phyloP scores from a whole-genome alignment of 2,329 filamentous ascomycete genomes.

The Colletotrichum sp. region DNA sequence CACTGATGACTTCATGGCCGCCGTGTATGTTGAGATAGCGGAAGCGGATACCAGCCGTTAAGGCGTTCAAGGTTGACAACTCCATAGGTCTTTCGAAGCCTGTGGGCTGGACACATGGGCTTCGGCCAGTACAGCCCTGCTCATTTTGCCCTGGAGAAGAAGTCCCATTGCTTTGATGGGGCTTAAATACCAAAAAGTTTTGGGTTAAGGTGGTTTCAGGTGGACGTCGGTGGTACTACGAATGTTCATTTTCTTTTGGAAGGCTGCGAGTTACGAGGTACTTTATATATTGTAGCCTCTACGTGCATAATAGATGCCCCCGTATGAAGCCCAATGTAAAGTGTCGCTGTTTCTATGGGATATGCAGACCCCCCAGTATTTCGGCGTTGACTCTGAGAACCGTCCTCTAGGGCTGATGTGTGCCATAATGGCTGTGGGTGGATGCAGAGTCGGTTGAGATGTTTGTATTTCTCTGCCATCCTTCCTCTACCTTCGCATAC shows the following conservation, averaged over 20 bases:
- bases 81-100: neutral
- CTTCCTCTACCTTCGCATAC: neutral
- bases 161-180: neutral
- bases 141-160: neutral
- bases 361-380: too few relatives aligned
- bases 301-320: too few relatives aligned
- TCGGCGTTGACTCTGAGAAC: too few relatives aligned
- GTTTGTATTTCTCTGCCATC: fast-evolving
- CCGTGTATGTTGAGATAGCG: neutral
- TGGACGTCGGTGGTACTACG: too few relatives aligned
- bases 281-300: too few relatives aligned
- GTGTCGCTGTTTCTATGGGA: too few relatives aligned
- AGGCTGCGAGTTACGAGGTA: too few relatives aligned
- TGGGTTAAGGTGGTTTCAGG: neutral
- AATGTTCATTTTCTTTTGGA: too few relatives aligned
- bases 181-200: neutral
- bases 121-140: too few relatives aligned
- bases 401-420: neutral
- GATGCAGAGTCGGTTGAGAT: neutral
- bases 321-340: too few relatives aligned
- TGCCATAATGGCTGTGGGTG: fast-evolving
- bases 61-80: neutral
- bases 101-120: too few relatives aligned
- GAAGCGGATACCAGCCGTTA: fast-evolving
- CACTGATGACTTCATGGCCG: fast-evolving